Evolutionary conservation across 306 rosid genomes (phyloP).

Genomic region (Abrus precatorius): DNA sequence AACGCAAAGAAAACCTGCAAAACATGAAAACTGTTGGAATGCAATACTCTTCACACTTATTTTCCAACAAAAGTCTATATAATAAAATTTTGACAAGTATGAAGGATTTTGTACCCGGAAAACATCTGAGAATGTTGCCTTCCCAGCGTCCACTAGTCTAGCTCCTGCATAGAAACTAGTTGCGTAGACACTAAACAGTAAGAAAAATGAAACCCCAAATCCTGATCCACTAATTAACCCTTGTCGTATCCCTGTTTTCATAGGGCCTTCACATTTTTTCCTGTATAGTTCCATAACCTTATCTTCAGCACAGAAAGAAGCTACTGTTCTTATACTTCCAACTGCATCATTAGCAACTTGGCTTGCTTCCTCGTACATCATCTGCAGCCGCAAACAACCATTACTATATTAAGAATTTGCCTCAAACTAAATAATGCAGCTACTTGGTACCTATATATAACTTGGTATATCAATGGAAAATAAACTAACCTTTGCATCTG

Average conservation of each 20-base stretch:
- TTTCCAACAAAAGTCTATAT: background rate
- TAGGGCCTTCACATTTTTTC: constrained; percentile 86
- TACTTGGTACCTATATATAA: background rate
- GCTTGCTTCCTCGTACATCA: constrained; percentile 91
- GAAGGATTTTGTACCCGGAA: constrained; percentile 60
- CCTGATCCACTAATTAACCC: constrained; percentile 89
- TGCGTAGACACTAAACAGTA: constrained; percentile 74
- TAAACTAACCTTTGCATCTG: constrained; percentile 77
- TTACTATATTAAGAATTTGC: background rate
- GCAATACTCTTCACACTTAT: background rate
- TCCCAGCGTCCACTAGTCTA: constrained; percentile 60
- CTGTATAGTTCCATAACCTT: constrained; percentile 85
- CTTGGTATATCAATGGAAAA: background rate
- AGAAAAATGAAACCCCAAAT: constrained; percentile 77
- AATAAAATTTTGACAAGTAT: background rate
- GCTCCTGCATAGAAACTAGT: constrained; percentile 88
- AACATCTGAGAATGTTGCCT: constrained; percentile 66
- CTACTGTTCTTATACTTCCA: constrained; percentile 89
- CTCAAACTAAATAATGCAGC: background rate
- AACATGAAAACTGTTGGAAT: constrained; percentile 20
- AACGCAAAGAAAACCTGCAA: constrained; percentile 87
- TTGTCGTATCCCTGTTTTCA: constrained; percentile 72
- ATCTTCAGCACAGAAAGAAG: constrained; percentile 91
- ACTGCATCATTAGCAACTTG: constrained; percentile 94
- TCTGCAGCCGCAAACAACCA: constrained; percentile 54